phyloP scores from a whole-genome alignment of 495 filamentous ascomycete species.

The Penicillium maclennaniae region DNA sequence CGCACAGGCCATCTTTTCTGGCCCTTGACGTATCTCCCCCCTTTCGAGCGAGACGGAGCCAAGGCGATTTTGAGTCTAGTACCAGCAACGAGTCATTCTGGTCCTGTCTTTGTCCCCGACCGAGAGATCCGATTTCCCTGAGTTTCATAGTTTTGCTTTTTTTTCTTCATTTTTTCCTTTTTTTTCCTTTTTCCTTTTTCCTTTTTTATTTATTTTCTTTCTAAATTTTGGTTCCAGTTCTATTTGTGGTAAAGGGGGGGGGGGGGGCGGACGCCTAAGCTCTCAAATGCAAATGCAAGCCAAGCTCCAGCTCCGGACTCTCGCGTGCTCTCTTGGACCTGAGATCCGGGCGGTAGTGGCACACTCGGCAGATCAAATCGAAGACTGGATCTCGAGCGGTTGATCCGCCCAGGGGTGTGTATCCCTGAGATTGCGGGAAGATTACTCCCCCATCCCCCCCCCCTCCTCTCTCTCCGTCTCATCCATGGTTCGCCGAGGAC shows the following conservation, averaged over 20 bases:
- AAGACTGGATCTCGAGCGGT: conserved; percentile 21
- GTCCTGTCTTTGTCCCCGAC: background rate
- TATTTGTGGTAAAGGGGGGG: background rate
- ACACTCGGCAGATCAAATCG: conserved; percentile 22
- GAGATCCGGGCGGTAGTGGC: conserved; percentile 32
- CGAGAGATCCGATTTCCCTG: too few relatives aligned
- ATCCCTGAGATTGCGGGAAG: background rate
- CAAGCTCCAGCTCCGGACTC: background rate
- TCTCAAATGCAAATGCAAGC: background rate
- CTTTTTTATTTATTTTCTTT: background rate
- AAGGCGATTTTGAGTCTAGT: background rate
- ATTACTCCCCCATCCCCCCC: background rate
- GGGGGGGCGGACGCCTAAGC: background rate
- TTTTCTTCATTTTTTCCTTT: too few relatives aligned
- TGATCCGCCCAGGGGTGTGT: conserved; percentile 38
- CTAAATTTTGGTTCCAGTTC: background rate
- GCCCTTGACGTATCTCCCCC: conserved; percentile 12
- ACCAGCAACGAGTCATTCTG: background rate
- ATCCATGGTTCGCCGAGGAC: background rate
- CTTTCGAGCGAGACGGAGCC: background rate
- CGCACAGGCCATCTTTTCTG: conserved; percentile 1
- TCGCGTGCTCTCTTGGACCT: background rate
- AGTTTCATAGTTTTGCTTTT: too few relatives aligned
- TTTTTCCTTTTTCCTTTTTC: background rate
- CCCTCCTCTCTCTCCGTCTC: background rate